phyloP scores from a whole-genome alignment of 208 protist genomes.

The Acanthamoeba lenticulata region DNA sequence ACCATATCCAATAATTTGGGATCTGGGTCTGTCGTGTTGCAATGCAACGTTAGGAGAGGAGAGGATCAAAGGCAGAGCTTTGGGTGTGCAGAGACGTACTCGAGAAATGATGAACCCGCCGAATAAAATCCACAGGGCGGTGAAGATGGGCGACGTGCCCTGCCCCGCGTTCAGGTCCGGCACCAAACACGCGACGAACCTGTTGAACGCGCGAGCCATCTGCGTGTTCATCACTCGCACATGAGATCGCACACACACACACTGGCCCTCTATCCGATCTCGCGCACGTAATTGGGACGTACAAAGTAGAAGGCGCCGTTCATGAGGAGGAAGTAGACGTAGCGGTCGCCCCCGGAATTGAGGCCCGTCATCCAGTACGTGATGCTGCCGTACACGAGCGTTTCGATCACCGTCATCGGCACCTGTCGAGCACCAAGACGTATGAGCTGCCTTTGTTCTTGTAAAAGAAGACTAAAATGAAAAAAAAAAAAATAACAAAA shows the following conservation, averaged over 20 bases:
- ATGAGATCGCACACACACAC: no score
- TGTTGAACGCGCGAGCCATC: not conserved
- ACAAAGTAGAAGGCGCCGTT: not conserved
- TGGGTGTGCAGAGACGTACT: not conserved
- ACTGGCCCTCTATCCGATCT: no score
- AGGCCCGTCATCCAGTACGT: slow-evolving; percentile 49
- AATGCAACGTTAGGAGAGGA: not conserved
- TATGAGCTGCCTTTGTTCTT: no score
- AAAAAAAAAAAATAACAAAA: no score
- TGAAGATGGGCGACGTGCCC: not conserved
- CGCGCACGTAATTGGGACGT: no score
- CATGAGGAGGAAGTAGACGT: slow-evolving; percentile 14
- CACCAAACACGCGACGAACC: not conserved
- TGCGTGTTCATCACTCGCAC: no score
- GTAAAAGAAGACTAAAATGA: not conserved
- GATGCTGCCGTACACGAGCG: not conserved
- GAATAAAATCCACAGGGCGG: not conserved
- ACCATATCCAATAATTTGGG: not conserved
- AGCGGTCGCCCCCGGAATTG: slow-evolving; percentile 9
- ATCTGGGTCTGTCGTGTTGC: not conserved
- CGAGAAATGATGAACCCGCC: not conserved
- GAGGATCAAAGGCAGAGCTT: not conserved
- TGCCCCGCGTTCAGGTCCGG: not conserved
- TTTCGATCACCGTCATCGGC: slow-evolving; percentile 11
- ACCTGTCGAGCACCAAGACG: no score